Base-by-base conservation (phyloP, 208 protist genomes). In the Trypanosoma scelopori region DNA sequence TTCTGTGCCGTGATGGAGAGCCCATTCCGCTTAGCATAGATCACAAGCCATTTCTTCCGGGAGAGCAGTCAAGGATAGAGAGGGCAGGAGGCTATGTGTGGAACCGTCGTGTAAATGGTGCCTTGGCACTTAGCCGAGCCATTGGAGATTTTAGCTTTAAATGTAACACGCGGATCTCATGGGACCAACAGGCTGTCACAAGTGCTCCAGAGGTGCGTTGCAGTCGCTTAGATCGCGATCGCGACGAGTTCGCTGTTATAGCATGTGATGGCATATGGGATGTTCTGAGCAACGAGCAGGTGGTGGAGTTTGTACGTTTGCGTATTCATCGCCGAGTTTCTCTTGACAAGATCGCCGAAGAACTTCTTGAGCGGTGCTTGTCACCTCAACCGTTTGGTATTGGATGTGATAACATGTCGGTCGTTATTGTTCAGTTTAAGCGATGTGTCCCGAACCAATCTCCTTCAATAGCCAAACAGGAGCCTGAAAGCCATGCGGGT, bases 101-200 rank as follows among this genome's bases (percentile, higher is more conserved):
- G 68, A 90, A 90, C 74, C 85, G 91, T 1, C 87, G 97, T 16
- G 95, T 98, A 0, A 98, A 98, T 66, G 97, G 97, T n/a, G 89
- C 85, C 42, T 76, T 98, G 1, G 95, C 95, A 0, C 84, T 98
- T n/a, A 96, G 88, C 37, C 84, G 97, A 32, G 94, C 95, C 12
- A 95, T 98, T 63, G 97, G 97, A 9, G 97, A 98, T 71, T 97
- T 97, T 59, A 63, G 61, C 32, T 98, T 98, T 75, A 98, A 98
- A 70, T 65, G 58, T 16, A 95, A 96, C 74, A 42, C 71, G 12
- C 79, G 89, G 57, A 42, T 97, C 1, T 60, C 85, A 61, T 90
- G 88, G 82, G 91, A 96, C 52, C 82, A 95, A 74, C 94, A 98
- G 78, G 84, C 92, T 25, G 87, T 93, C 16, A 95, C 93, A n/a